A percentile compares a stretch with the other conserved stretches of the same genome.
These are phyloP conservation scores for Mortierella hygrophila DNA, from an alignment of 192 early-diverging fungal species.

Conservation along the genomic window DNA sequence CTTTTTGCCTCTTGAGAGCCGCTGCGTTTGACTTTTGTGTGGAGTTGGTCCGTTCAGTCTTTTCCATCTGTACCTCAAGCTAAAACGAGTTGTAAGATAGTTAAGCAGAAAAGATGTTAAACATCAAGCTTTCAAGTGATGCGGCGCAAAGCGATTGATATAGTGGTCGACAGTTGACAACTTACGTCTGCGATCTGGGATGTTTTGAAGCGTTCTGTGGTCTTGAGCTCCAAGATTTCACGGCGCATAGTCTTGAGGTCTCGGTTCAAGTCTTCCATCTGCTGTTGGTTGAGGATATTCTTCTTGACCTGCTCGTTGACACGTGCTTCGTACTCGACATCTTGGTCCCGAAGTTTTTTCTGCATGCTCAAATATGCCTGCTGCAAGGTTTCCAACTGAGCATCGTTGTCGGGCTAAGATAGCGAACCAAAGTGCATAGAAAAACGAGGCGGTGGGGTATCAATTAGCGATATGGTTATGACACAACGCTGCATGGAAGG, in stretches of 20 bases:
- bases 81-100: not conserved
- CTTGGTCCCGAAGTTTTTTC: conserved; percentile 30
- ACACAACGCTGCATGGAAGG: too few relatives aligned
- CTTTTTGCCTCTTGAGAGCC: conserved; percentile 32
- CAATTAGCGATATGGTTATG: not conserved
- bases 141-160: not conserved
- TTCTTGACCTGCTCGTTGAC: conserved; percentile 32
- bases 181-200: conserved; percentile 38
- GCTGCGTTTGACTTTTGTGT: conserved; percentile 38
- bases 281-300: conserved; percentile 38
- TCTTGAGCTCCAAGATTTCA: conserved; percentile 27
- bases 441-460: not conserved
- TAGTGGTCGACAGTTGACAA: not conserved
- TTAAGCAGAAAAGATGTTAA: not conserved
- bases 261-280: conserved; percentile 30
- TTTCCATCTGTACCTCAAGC: conserved; percentile 43
- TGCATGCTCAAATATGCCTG: conserved; percentile 24
- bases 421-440: not conserved
- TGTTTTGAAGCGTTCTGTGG: conserved; percentile 28
- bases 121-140: not conserved
- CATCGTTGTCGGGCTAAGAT: conserved; percentile 19
- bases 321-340: conserved; percentile 39
- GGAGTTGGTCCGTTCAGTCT: conserved; percentile 32
- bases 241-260: conserved; percentile 30
- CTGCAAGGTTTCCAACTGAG: conserved; percentile 28